Evolutionary conservation across 2,329 filamentous ascomycete genomes (phyloP).

Genomic region (Xylaria sp.): DNA sequence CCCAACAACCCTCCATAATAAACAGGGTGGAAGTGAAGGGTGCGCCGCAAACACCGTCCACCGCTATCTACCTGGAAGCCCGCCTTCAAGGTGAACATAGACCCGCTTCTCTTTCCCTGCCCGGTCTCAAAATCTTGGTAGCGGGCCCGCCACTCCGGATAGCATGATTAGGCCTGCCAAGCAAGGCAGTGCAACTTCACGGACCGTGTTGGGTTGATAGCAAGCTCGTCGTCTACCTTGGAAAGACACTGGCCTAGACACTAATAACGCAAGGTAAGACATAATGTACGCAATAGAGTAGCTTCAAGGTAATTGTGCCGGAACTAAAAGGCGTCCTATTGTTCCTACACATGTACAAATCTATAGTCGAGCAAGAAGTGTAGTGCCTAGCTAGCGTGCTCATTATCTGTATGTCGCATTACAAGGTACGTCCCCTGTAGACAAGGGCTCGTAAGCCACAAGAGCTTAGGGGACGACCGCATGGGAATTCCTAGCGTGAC

Average conservation of each 20-base stretch:
- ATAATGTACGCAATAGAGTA: neutral
- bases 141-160: conserved; percentile 28
- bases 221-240: neutral
- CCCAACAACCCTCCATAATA: neutral
- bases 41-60: conserved; percentile 26
- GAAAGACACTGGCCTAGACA: neutral
- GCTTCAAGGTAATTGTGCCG: conserved; percentile 3
- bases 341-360: neutral
- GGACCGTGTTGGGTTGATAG: neutral
- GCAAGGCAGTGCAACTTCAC: neutral
- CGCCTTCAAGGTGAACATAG: conserved; percentile 3
- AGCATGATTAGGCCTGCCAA: conserved; percentile 15
- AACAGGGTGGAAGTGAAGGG: conserved; percentile 16
- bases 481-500: conserved; percentile 24
- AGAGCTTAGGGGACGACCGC: conserved; percentile 12
- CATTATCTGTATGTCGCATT: neutral
- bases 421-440: conserved; percentile 14
- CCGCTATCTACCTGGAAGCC: conserved; percentile 17
- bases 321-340: neutral
- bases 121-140: conserved; percentile 1
- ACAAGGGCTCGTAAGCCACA: conserved; percentile 13
- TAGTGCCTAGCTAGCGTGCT: too few relatives aligned
- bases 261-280: neutral
- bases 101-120: neutral
- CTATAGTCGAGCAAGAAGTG: neutral